Conservation (phyloP, 371 early-diverging fungal species). For the Mucor indicus region DNA sequence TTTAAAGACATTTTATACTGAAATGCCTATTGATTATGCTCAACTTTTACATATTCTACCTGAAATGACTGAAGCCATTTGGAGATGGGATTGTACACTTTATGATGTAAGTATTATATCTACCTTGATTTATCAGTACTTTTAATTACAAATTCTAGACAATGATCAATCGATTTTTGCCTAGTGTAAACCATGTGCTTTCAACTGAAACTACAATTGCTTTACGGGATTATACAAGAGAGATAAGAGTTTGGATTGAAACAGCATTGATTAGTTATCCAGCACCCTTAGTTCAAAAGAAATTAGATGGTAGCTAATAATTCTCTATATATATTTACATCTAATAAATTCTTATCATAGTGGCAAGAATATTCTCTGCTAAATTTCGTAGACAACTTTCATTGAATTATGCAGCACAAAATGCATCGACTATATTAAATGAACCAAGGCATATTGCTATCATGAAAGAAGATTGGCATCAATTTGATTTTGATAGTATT, state of each 20-base stretch:
- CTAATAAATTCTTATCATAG: slow-evolving; percentile 12
- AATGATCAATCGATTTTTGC: slow-evolving; percentile 37
- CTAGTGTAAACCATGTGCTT: slow-evolving; percentile 32
- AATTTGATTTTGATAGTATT: slow-evolving; percentile 46
- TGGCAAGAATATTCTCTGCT: slow-evolving; percentile 50
- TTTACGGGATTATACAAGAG: slow-evolving; percentile 40
- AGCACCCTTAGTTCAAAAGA: slow-evolving; percentile 25
- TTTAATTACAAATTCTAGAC: slow-evolving; percentile 19
- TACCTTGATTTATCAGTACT: no score
- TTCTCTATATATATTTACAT: background rate
- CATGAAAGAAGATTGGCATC: slow-evolving; percentile 51
- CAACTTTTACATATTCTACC: slow-evolving; percentile 18
- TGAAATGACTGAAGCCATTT: slow-evolving; percentile 43
- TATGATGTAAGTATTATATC: slow-evolving; percentile 55
- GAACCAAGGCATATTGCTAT: slow-evolving; percentile 20
- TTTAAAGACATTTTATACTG: slow-evolving; percentile 23
- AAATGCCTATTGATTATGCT: slow-evolving; percentile 16
- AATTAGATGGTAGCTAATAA: slow-evolving; percentile 25
- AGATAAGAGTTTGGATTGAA: slow-evolving; percentile 33
- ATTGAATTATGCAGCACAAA: slow-evolving; percentile 51
- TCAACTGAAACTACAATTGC: slow-evolving; percentile 26
- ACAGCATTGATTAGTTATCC: slow-evolving; percentile 28
- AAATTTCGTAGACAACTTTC: slow-evolving; percentile 53
- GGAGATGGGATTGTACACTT: slow-evolving; percentile 53
- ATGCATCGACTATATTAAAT: slow-evolving; percentile 36